phyloP scores from a whole-genome alignment of 2,329 filamentous ascomycete genomes.

The Apiospora sp. region DNA sequence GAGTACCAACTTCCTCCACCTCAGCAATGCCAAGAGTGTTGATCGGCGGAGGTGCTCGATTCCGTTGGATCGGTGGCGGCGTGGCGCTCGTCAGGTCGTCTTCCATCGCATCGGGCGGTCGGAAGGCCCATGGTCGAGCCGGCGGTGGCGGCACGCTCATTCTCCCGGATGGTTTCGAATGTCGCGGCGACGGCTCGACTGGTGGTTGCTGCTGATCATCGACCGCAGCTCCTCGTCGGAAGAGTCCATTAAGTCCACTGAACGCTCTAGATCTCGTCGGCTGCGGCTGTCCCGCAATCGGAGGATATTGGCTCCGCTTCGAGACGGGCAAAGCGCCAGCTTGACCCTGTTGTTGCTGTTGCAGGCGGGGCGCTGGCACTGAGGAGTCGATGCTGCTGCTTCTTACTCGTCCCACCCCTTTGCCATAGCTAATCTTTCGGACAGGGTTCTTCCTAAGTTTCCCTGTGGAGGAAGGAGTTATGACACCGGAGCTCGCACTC shows the following conservation, averaged over 20 bases:
- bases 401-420: conserved; percentile 34
- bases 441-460: conserved; percentile 36
- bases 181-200: conserved; percentile 25
- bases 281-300: conserved; percentile 54
- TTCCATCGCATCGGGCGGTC: conserved; percentile 50
- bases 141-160: conserved; percentile 42
- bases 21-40: background rate
- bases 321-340: conserved; percentile 41
- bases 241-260: conserved; percentile 39
- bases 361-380: conserved; percentile 32
- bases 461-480: conserved; percentile 29
- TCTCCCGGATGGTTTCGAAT: conserved; percentile 32
- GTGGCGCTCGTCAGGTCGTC: conserved; percentile 59
- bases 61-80: conserved; percentile 64
- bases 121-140: conserved; percentile 41
- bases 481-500: conserved; percentile 37
- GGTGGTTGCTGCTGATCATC: background rate
- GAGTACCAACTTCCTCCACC: conserved; percentile 26
- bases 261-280: conserved; percentile 54
- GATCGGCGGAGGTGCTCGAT: conserved; percentile 33
- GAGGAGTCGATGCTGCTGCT: conserved; percentile 42
- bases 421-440: conserved; percentile 30
- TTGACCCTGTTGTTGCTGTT: conserved; percentile 27
- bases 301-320: conserved; percentile 56
- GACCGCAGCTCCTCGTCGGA: conserved; percentile 27